A percentile compares a stretch with the other conserved stretches of the same genome.
Conservation (phyloP, 2,329 filamentous ascomycete species). For the Metarhizium humberi region DNA sequence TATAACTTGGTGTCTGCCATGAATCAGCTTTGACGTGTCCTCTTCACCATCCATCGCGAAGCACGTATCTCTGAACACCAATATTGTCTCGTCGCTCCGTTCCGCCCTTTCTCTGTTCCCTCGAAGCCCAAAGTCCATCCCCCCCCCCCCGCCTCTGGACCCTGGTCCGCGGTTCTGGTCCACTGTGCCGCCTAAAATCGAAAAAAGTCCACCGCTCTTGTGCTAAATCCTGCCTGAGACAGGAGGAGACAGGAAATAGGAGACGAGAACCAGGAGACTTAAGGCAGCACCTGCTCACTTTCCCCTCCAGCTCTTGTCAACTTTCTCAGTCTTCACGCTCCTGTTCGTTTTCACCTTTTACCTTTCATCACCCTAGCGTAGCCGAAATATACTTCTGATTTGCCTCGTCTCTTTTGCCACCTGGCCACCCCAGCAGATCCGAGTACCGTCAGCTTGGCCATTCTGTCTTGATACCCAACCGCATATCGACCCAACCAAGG, state of each 20-base stretch:
- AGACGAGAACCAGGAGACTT: too few species aligned
- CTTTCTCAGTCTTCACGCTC: background rate
- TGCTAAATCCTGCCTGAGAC: background rate
- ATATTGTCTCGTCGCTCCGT: background rate
- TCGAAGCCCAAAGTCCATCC: too few species aligned
- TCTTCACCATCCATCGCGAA: background rate
- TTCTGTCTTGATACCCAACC: conserved; percentile 12
- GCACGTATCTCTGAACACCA: background rate
- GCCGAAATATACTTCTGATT: conserved; percentile 6
- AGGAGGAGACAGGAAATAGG: background rate
- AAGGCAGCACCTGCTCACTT: background rate
- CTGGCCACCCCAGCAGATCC: conserved; percentile 3
- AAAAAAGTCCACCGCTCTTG: background rate
- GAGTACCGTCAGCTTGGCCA: background rate
- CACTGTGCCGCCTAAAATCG: background rate
- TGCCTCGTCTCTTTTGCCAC: background rate
- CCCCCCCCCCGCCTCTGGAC: background rate
- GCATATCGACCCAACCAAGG: conserved; percentile 8
- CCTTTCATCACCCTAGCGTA: conserved; percentile 5
- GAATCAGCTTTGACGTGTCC: background rate
- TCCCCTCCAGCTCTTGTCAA: background rate
- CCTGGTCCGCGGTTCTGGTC: background rate
- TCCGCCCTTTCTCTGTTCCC: background rate
- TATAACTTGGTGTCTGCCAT: too few species aligned
- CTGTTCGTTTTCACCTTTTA: background rate